Base-by-base conservation (phyloP, 1,139 yeast genomes). In the Pneumocystis carinii region DNA sequence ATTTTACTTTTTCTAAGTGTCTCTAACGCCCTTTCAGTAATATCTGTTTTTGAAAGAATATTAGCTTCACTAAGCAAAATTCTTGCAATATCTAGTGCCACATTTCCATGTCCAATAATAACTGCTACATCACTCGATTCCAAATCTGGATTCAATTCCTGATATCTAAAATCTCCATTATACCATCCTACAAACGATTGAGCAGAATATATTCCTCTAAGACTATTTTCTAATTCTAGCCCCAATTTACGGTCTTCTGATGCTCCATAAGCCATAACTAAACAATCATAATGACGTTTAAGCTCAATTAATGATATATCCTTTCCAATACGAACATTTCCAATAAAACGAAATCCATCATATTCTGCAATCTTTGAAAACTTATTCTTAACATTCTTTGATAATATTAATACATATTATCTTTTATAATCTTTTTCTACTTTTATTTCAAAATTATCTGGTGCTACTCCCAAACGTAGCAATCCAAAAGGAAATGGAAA, bases 381-480 rank as follows among this genome's bases (percentile, higher is more conserved):
- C 64, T 90, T 85, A 32, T 87, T 94, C 72, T 76, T 74, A 66
- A 79, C 77, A 65, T 75, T 89, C 90, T 67, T 55, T 17, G 15
- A 2, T 12, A 1, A 19, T 10, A 60, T n/a, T 17, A 29, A 15
- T 8, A 41, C 12, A 53, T 29, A 27, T n/a, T 84, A 84, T 29
- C 17, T 27, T 38, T 29, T 19, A 61, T n/a, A 15, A 61, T 29
- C 10, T 27, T 14, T 35, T 17, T 32, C 39, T 29, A 67, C 68
- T 72, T 92, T 92, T 53, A 92, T 97, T 71, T 92, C 98, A 0
- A 97, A 96, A 73, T 92, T 98, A 74, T 92, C 99, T 1, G 99
- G 99, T 0, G 98, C 97, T n/a, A 92, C 97, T 0, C 99, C 99
- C 71, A 83, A 90, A 59, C 99, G 75, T 61, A 92, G 84, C 53